phyloP scores from a whole-genome alignment of 2,329 filamentous ascomycete genomes.

The Meredithiella fracta region DNA sequence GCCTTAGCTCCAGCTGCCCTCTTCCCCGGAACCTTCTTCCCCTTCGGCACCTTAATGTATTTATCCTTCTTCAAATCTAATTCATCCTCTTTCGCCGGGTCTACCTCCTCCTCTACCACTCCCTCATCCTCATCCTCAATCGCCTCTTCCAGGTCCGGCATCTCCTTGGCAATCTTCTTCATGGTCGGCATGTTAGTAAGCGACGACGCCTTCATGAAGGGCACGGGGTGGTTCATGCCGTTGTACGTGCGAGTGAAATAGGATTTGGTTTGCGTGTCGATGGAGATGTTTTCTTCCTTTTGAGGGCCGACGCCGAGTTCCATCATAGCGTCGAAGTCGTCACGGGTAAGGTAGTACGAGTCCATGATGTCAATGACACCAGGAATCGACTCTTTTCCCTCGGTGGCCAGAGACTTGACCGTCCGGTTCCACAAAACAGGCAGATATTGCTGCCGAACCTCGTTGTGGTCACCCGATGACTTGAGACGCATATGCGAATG shows the following conservation, averaged over 20 bases:
- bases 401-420: constrained; percentile 53
- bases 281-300: constrained; percentile 55
- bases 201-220: constrained; percentile 79
- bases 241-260: constrained; percentile 90
- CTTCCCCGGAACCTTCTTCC: constrained; percentile 35
- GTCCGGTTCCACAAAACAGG: constrained; percentile 73
- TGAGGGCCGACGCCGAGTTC: constrained; percentile 82
- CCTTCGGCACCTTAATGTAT: constrained; percentile 84
- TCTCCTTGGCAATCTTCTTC: constrained; percentile 55
- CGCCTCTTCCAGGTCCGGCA: constrained; percentile 88
- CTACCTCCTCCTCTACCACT: constrained; percentile 39
- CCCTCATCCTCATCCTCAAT: constrained; percentile 79
- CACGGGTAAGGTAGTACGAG: constrained; percentile 83
- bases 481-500: constrained; percentile 92
- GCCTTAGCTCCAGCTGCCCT: constrained; percentile 27
- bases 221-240: constrained; percentile 65
- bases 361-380: constrained; percentile 93
- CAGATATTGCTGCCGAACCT: constrained; percentile 87
- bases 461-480: constrained; percentile 78
- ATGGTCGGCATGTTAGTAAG: constrained; percentile 41
- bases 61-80: constrained; percentile 87
- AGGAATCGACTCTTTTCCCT: constrained; percentile 68
- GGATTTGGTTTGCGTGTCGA: constrained; percentile 73
- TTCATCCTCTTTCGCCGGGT: constrained; percentile 57
- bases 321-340: constrained; percentile 84